Evolutionary conservation across 1,284 basidiomycete genomes (phyloP).

Genomic region (Trichosporon sp.): DNA sequence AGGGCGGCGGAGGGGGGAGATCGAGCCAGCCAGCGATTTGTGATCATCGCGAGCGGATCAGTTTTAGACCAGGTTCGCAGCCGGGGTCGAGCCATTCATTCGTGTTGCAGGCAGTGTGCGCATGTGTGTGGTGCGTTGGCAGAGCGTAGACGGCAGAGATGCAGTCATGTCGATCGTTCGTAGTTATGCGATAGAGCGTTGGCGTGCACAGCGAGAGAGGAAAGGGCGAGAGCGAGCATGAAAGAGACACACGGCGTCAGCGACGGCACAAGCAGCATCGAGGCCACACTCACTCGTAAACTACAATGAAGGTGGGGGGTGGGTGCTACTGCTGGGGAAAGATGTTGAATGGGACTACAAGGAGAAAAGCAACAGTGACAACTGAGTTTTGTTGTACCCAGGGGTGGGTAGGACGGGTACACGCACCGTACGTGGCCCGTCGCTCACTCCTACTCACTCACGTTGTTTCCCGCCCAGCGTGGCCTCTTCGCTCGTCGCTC

Average conservation of each 20-base stretch:
- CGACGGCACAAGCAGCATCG: neutral
- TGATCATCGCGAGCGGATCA: too few relatives aligned
- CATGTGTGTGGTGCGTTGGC: too few relatives aligned
- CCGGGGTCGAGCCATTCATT: too few relatives aligned
- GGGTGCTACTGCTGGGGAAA: neutral
- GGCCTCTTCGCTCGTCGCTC: too few relatives aligned
- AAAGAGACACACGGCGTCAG: neutral
- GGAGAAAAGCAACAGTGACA: neutral
- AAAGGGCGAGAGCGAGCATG: neutral
- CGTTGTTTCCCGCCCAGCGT: neutral
- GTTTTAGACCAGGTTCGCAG: too few relatives aligned
- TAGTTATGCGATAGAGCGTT: too few relatives aligned
- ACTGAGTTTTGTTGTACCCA: neutral
- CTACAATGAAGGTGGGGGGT: neutral
- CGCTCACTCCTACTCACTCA: neutral
- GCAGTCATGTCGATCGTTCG: too few relatives aligned
- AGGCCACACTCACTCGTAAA: neutral
- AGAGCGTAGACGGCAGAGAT: too few relatives aligned
- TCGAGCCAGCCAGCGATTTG: too few relatives aligned
- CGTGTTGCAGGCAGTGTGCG: too few relatives aligned
- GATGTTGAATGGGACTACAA: neutral
- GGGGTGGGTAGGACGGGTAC: neutral
- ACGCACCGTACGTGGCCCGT: neutral
- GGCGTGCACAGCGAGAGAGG: too few relatives aligned
- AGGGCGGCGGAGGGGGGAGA: too few relatives aligned